Evolutionary conservation across 805 yeast species (phyloP), one percentile per base, ranked within the genome.

Genomic region (Zygotorulaspora danielsina): DNA sequence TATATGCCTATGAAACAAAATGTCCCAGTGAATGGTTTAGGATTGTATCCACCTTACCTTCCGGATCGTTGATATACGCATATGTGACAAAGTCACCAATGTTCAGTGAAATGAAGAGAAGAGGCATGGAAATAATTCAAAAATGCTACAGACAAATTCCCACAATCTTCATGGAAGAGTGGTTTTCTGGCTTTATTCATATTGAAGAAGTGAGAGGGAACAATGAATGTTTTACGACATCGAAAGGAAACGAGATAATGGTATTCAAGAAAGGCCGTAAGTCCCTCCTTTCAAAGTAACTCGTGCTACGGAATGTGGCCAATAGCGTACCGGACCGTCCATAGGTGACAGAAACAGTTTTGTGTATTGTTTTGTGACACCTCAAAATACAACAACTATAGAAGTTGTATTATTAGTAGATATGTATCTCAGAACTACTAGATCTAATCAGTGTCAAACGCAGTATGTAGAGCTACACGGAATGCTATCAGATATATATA

Each of bases 101-200:
- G 2, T 42, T 48, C n/a, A 11, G 16, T 3, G 47, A 45, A 21
- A 50, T 55, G 53, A 41, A 44, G 34, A 11, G 24, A 2, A 29
- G 53, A 10, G 44, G 49, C 21, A 19, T 51, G 2, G 20, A 29
- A 9, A 27, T 36, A 12, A 34, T 46, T 10, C 38, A 38, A 17
- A 41, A 19, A 17, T 44, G 51, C 39, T 55, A 55, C 36, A 53
- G 50, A 29, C 61, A 54, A 35, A 25, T 55, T 13, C 33, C 54
- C 2, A 9, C 42, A 19, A 24, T 37, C 9, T 47, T 42, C 15
- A 31, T 54, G 13, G 33, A 39, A 7, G 38, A 37, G 3, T 54
- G 55, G 54, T 43, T 49, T n/a, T 30, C 29, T 9, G 30, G 36
- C 13, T 28, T 37, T 15, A 38, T 40, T 17, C 24, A 29, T 8